A percentile compares a stretch with the other conserved stretches of the same genome.
Conservation (phyloP, 768 basidiomycete species). For the Suillus hirtellus region DNA sequence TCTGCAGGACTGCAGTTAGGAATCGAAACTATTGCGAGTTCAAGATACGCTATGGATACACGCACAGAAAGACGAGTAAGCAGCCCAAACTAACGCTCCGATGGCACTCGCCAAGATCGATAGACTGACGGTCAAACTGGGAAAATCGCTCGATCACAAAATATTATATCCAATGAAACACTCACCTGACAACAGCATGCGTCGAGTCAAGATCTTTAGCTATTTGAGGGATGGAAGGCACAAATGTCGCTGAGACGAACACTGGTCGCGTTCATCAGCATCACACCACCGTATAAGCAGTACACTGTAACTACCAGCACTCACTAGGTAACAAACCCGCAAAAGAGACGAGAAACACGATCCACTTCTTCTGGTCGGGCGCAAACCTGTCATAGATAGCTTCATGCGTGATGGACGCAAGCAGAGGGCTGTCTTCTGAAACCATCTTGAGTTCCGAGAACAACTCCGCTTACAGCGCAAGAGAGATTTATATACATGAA, state of each 20-base stretch:
- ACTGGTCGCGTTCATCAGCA: conserved; percentile 39
- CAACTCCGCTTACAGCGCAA: no score
- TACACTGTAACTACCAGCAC: conserved; percentile 17
- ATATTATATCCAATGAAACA: not conserved
- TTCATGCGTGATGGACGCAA: conserved; percentile 19
- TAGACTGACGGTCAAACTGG: conserved; percentile 51
- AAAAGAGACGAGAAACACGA: conserved; percentile 59
- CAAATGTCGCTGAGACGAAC: conserved; percentile 67
- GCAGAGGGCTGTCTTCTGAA: conserved; percentile 31
- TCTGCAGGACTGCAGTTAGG: conserved; percentile 38
- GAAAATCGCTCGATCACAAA: not conserved
- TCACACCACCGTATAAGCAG: not conserved
- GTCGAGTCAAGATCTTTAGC: conserved; percentile 63
- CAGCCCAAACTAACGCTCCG: conserved; percentile 52
- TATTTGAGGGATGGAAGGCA: conserved; percentile 75
- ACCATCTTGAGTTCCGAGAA: conserved; percentile 16
- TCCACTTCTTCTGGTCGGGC: conserved; percentile 44
- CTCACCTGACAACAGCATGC: conserved; percentile 55
- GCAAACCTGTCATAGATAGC: conserved; percentile 62
- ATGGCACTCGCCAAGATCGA: conserved; percentile 46
- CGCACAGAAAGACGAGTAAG: conserved; percentile 52
- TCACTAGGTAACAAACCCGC: conserved; percentile 65
- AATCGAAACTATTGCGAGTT: not conserved
- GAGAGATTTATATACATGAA: not conserved
- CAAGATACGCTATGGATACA: conserved; percentile 13